A percentile compares a stretch with the other conserved stretches of the same genome.
These are phyloP conservation scores for Lachnellula hyalina DNA, from an alignment of 2,329 filamentous ascomycete species.

Conservation along the genomic window DNA sequence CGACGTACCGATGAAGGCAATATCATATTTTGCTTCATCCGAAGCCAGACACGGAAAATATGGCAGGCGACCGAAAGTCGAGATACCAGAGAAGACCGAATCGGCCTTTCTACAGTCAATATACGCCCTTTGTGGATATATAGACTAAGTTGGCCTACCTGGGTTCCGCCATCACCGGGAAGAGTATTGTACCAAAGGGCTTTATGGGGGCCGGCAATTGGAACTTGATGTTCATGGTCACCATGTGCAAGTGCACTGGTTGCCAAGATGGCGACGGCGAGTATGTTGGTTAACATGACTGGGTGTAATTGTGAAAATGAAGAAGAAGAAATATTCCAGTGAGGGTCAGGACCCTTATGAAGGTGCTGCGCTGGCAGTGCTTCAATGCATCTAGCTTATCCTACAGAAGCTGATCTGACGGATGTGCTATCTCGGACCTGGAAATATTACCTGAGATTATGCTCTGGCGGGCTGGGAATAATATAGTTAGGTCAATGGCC, in stretches of 20 bases:
- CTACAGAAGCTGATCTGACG: conserved; percentile 1
- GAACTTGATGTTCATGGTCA: conserved; percentile 64
- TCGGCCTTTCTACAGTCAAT: conserved; percentile 55
- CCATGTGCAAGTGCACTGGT: conserved; percentile 81
- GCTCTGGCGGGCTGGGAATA: neutral
- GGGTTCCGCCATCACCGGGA: conserved; percentile 77
- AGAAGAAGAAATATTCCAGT: neutral
- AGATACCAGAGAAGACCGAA: conserved; percentile 83
- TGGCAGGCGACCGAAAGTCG: conserved; percentile 74
- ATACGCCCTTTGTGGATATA: neutral
- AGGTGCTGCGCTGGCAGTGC: conserved; percentile 19
- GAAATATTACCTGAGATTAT: conserved; percentile 14
- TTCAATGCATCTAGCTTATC: conserved; percentile 8
- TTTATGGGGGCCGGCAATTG: conserved; percentile 58
- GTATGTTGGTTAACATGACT: conserved; percentile 26
- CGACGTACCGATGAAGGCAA: conserved; percentile 70
- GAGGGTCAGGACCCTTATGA: conserved; percentile 12
- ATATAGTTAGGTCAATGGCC: conserved; percentile 14
- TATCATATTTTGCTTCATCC: conserved; percentile 68
- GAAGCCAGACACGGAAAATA: conserved; percentile 73
- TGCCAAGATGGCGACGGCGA: conserved; percentile 22
- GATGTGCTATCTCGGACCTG: conserved; percentile 14
- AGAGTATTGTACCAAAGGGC: conserved; percentile 78
- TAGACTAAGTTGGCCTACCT: conserved; percentile 44
- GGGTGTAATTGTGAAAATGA: neutral